Conservation (phyloP, 148 eudicot species). For the Arctostaphylos glauca region DNA sequence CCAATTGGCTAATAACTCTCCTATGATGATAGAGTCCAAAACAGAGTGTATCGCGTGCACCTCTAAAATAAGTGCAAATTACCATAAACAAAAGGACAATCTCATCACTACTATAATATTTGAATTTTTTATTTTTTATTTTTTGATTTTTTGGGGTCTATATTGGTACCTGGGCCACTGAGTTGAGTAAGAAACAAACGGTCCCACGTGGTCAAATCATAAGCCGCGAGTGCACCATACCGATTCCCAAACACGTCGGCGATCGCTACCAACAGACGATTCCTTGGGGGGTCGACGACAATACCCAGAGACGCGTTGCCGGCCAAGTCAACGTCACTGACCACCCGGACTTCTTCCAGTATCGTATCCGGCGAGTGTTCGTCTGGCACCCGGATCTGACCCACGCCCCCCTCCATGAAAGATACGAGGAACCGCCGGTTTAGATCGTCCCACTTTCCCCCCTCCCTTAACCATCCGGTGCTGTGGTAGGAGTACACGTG, state of each 20-base stretch:
- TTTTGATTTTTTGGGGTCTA: not conserved
- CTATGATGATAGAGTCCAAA: not conserved
- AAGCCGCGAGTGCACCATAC: conserved; percentile 77
- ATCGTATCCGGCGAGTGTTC: conserved; percentile 11
- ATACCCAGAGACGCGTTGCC: conserved; percentile 69
- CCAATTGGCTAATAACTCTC: too few relatives aligned
- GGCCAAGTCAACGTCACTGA: conserved; percentile 47
- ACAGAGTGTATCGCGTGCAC: not conserved
- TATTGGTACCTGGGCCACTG: conserved; percentile 45
- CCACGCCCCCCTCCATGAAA: conserved; percentile 73
- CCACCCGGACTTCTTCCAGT: conserved; percentile 47
- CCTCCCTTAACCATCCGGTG: conserved; percentile 67
- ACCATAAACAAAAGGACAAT: too few relatives aligned
- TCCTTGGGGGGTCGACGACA: conserved; percentile 54
- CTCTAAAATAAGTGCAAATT: not conserved
- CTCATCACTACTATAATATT: too few relatives aligned
- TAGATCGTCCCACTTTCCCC: conserved; percentile 69
- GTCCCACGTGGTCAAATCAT: conserved; percentile 66
- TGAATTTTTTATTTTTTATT: not conserved
- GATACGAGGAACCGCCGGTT: conserved; percentile 72
- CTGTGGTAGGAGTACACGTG: conserved; percentile 71
- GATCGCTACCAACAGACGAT: conserved; percentile 54
- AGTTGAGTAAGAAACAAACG: conserved; percentile 71
- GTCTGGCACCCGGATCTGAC: conserved; percentile 41
- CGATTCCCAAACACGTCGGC: conserved; percentile 62